Conservation (phyloP, 768 basidiomycete species). For the Mycena kentingensis region DNA sequence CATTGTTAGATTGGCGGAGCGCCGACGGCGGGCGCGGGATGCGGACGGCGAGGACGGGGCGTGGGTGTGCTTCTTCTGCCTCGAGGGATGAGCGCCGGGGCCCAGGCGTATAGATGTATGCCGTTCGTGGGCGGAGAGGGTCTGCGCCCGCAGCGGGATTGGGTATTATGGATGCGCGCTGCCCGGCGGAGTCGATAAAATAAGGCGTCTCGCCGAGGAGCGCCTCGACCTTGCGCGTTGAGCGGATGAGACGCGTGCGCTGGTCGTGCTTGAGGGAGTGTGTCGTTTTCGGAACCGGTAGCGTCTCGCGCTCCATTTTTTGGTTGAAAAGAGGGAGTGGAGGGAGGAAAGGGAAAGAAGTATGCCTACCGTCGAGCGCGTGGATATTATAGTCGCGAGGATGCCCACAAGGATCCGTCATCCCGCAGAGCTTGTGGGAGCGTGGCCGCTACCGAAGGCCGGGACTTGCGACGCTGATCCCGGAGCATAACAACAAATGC, state of each 20-base stretch:
- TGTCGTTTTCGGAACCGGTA: not conserved
- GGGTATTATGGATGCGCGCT: not conserved
- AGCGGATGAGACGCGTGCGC: not conserved
- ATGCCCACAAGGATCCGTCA: too few relatives aligned
- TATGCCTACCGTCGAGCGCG: too few relatives aligned
- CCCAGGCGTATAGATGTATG: not conserved
- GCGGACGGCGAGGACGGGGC: not conserved
- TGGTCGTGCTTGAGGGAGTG: not conserved
- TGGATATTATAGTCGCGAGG: too few relatives aligned
- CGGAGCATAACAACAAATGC: too few relatives aligned
- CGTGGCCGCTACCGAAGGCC: too few relatives aligned
- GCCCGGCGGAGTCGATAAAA: not conserved
- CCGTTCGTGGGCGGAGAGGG: not conserved
- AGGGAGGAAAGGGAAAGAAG: too few relatives aligned
- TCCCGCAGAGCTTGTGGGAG: too few relatives aligned
- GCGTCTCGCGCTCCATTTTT: too few relatives aligned
- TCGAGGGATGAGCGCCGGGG: not conserved
- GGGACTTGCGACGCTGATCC: too few relatives aligned
- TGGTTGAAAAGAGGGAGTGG: too few relatives aligned
- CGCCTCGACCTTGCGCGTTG: not conserved
- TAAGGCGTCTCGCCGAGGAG: slow-evolving; percentile 1
- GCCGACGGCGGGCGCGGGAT: not conserved
- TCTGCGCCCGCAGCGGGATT: not conserved
- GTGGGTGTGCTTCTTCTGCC: not conserved
- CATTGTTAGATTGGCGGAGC: not conserved